Conservation (phyloP, 2,329 filamentous ascomycete genomes). For the Metarhizium rileyi region DNA sequence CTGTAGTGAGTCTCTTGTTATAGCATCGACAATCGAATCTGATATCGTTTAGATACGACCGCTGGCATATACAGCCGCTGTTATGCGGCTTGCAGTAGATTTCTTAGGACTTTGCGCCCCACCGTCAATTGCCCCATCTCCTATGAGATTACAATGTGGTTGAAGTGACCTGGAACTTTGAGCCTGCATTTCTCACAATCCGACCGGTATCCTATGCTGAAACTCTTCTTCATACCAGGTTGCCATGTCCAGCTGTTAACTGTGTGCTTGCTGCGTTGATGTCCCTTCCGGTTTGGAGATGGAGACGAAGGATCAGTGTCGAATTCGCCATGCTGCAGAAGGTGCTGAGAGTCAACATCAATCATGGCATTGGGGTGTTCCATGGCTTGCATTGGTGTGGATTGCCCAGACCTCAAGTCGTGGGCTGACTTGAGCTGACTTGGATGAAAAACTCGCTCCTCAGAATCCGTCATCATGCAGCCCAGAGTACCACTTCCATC, state of each 20-base stretch:
- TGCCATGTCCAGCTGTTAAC: conserved; percentile 51
- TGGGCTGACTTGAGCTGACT: conserved; percentile 11
- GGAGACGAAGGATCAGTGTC: conserved; percentile 30
- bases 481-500: conserved; percentile 22
- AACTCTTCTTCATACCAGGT: conserved; percentile 57
- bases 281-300: conserved; percentile 42
- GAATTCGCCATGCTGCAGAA: conserved; percentile 15
- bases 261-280: conserved; percentile 49
- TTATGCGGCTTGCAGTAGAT: not conserved
- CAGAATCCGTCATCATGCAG: conserved; percentile 20
- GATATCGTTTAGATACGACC: not conserved
- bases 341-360: conserved; percentile 22
- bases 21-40: not conserved
- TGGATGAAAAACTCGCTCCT: not conserved
- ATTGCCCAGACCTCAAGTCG: conserved; percentile 10
- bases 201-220: conserved; percentile 68
- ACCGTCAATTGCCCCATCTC: conserved; percentile 9
- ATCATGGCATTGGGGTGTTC: conserved; percentile 29
- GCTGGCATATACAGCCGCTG: not conserved
- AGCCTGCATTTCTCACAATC: conserved; percentile 70
- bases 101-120: not conserved
- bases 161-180: conserved; percentile 71
- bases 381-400: conserved; percentile 25
- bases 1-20: not conserved
- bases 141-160: conserved; percentile 64